These are phyloP conservation scores for Cytospora schulzeri DNA, from an alignment of 2,329 filamentous ascomycete genomes.

Conservation along the genomic window DNA sequence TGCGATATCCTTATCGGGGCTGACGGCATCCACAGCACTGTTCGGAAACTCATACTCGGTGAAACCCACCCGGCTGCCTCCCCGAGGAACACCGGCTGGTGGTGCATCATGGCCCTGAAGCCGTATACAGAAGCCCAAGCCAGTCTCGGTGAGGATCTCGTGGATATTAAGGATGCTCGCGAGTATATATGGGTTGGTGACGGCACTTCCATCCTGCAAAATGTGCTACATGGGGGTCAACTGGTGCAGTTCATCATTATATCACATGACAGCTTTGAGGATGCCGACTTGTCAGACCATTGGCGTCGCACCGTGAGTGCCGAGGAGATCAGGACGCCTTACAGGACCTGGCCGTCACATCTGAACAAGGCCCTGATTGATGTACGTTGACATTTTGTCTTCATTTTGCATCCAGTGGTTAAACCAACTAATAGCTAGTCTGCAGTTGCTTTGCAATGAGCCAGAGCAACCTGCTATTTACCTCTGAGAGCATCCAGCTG, in stretches of 20 bases:
- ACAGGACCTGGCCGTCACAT: slow-evolving; percentile 30
- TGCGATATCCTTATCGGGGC: slow-evolving; percentile 44
- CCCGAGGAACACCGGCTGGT: slow-evolving; percentile 30
- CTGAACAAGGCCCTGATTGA: slow-evolving; percentile 29
- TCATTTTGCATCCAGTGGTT: neutral
- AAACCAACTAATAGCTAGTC: neutral
- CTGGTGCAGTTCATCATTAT: slow-evolving; percentile 31
- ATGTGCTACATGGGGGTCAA: slow-evolving; percentile 12
- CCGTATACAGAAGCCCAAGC: slow-evolving; percentile 30
- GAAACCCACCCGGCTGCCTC: slow-evolving; percentile 31
- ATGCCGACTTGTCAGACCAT: slow-evolving; percentile 19
- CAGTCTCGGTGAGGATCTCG: slow-evolving; percentile 27
- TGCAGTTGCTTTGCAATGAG: slow-evolving; percentile 30
- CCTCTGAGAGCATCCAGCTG: slow-evolving; percentile 33
- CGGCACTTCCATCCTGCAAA: slow-evolving; percentile 27
- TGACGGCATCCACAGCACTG: slow-evolving; percentile 43
- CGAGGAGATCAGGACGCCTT: slow-evolving; percentile 31
- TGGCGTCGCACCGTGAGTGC: slow-evolving; percentile 30
- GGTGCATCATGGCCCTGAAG: slow-evolving; percentile 31
- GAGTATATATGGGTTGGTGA: slow-evolving; percentile 32
- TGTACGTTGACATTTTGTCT: neutral
- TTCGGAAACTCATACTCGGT: slow-evolving; percentile 40
- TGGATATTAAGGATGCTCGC: slow-evolving; percentile 31
- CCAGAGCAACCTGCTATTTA: slow-evolving; percentile 30
- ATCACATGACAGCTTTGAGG: slow-evolving; percentile 22